A percentile compares a stretch with the other conserved stretches of the same genome.
Evolutionary conservation across 2,329 filamentous ascomycete genomes (phyloP).

Genomic region (Furcasterigmium sp.): DNA sequence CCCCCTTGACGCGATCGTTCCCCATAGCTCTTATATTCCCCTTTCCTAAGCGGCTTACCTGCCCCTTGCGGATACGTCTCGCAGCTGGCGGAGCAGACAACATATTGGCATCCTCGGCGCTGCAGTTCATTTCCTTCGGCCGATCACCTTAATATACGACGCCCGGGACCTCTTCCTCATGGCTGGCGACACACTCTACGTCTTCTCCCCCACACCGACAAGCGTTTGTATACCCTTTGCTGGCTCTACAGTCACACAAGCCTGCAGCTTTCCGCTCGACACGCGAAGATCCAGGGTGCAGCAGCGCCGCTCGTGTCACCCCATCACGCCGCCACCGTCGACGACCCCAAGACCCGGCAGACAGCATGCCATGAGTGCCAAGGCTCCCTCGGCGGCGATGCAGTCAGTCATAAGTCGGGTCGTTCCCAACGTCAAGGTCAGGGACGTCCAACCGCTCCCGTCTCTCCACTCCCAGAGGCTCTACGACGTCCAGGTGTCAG

Average conservation of each 20-base stretch:
- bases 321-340: background rate
- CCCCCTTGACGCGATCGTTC: conserved; percentile 2
- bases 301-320: background rate
- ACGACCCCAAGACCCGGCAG: background rate
- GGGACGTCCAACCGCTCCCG: conserved; percentile 25
- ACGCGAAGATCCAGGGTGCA: conserved; percentile 4
- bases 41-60: conserved; percentile 2
- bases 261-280: conserved; percentile 9
- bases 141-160: too few species aligned
- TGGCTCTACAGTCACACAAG: conserved; percentile 4
- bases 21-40: conserved; percentile 5
- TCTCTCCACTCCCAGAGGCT: conserved; percentile 32
- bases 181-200: background rate
- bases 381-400: conserved; percentile 23
- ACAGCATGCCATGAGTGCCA: conserved; percentile 26
- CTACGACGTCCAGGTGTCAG: conserved; percentile 36
- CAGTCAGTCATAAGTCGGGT: conserved; percentile 27
- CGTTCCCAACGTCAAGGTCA: conserved; percentile 24
- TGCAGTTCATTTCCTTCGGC: background rate
- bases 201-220: too few species aligned
- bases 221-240: conserved; percentile 4
- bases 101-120: background rate
- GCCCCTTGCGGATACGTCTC: too few species aligned
- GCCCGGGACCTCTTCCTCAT: background rate
- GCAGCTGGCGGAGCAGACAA: too few species aligned